These are phyloP conservation scores for Inonotus hispidus DNA, from an alignment of 1,284 basidiomycete species.

Conservation along the genomic window DNA sequence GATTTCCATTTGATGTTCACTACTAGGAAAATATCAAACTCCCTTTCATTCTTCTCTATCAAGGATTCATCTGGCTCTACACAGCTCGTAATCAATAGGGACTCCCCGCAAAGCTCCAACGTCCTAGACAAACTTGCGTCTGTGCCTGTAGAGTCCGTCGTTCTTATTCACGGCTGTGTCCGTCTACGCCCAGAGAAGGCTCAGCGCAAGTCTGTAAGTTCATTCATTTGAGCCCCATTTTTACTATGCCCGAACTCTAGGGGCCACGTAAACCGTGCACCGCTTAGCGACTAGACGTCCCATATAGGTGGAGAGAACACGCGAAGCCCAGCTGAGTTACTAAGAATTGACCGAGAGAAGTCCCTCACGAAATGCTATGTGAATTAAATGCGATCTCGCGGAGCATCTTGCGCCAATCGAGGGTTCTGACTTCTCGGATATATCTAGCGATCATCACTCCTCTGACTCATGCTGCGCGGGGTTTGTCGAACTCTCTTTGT, in stretches of 20 bases:
- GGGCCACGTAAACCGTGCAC: conserved; percentile 4
- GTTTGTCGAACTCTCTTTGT: neutral
- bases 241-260: neutral
- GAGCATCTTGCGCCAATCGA: conserved; percentile 13
- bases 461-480: neutral
- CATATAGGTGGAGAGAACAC: neutral
- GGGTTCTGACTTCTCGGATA: conserved; percentile 5
- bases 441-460: conserved; percentile 5
- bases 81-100: conserved; percentile 67
- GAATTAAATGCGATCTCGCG: conserved; percentile 1
- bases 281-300: neutral
- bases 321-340: neutral
- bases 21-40: conserved; percentile 57
- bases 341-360: conserved; percentile 16
- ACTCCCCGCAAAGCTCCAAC: conserved; percentile 25
- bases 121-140: conserved; percentile 46
- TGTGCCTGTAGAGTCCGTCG: conserved; percentile 70
- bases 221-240: conserved; percentile 9
- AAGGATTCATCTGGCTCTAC: conserved; percentile 71
- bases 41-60: conserved; percentile 74
- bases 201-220: conserved; percentile 36
- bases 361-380: neutral
- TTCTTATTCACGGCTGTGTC: conserved; percentile 71
- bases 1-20: conserved; percentile 27
- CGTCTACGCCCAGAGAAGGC: conserved; percentile 56